Conservation (phyloP, 352 stramenopile species). For the Phytophthora crassamura region DNA sequence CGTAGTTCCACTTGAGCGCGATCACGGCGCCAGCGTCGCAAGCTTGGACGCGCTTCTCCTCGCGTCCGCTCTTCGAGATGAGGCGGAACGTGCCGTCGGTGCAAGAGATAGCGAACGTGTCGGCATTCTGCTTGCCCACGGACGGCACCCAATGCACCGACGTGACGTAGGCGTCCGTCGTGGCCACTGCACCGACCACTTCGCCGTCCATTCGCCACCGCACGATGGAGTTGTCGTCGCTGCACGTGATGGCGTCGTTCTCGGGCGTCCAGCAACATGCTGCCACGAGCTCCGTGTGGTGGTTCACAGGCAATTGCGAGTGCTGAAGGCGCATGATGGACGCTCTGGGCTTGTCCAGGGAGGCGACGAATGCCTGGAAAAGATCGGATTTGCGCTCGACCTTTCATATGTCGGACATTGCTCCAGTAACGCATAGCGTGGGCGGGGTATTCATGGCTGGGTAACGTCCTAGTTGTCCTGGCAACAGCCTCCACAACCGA, state of each 20-base stretch:
- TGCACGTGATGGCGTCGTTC: slow-evolving; percentile 90
- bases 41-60: slow-evolving; percentile 92
- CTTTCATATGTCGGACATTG: slow-evolving; percentile 14
- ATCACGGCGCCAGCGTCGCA: slow-evolving; percentile 88
- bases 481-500: slow-evolving; percentile 15
- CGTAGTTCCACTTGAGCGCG: slow-evolving; percentile 93
- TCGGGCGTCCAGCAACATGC: slow-evolving; percentile 89
- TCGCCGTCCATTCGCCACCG: slow-evolving; percentile 89
- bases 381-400: slow-evolving; percentile 27
- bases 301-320: slow-evolving; percentile 71
- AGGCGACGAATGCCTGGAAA: slow-evolving; percentile 21
- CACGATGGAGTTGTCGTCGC: slow-evolving; percentile 85
- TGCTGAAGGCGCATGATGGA: slow-evolving; percentile 81
- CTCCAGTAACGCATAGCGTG: slow-evolving; percentile 11
- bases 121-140: slow-evolving; percentile 79
- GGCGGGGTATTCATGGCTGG: slow-evolving; percentile 22
- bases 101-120: slow-evolving; percentile 91
- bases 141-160: slow-evolving; percentile 84
- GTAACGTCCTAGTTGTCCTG: neutral
- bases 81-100: slow-evolving; percentile 92
- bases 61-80: slow-evolving; percentile 88
- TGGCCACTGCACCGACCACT: slow-evolving; percentile 72
- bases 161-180: slow-evolving; percentile 81
- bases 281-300: slow-evolving; percentile 86
- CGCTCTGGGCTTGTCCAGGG: neutral